Evolutionary conservation across 2,329 filamentous ascomycete genomes (phyloP).

Genomic region (Sclerotinia trifoliorum): DNA sequence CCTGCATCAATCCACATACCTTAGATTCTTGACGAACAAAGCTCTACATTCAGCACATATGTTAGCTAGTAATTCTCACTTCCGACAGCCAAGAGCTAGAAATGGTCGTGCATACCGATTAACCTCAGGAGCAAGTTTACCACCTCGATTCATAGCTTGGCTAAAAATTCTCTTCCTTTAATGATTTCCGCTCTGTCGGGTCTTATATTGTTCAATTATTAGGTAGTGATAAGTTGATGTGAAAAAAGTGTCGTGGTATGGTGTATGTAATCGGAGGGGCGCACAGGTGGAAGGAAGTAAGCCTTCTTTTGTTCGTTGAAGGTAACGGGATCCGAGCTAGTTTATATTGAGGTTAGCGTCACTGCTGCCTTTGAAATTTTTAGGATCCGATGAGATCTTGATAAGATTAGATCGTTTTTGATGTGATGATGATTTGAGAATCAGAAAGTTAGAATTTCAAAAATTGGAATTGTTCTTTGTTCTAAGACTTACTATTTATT

Average conservation of each 20-base stretch:
- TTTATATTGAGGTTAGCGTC: not conserved
- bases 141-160: slow-evolving; percentile 91
- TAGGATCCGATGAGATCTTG: slow-evolving; percentile 9
- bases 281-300: slow-evolving; percentile 19
- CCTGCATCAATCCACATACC: slow-evolving; percentile 52
- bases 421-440: not conserved
- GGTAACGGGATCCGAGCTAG: slow-evolving; percentile 13
- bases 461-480: not conserved
- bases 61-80: slow-evolving; percentile 30
- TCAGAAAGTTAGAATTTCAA: not conserved
- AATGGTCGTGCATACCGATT: slow-evolving; percentile 70
- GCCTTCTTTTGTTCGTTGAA: slow-evolving; percentile 23
- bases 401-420: slow-evolving; percentile 19
- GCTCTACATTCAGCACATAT: slow-evolving; percentile 59
- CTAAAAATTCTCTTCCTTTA: slow-evolving; percentile 31
- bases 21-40: slow-evolving; percentile 99
- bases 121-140: slow-evolving; percentile 98
- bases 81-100: not conserved
- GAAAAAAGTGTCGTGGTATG: slow-evolving; percentile 20
- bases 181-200: slow-evolving; percentile 21
- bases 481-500: not conserved
- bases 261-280: slow-evolving; percentile 20
- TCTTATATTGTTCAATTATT: slow-evolving; percentile 23
- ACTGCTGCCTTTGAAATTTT: slow-evolving; percentile 6
- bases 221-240: slow-evolving; percentile 16